A percentile compares a stretch with the other conserved stretches of the same genome.
phyloP scores from a whole-genome alignment of 345 rosid species.

The Citrus hindsii region DNA sequence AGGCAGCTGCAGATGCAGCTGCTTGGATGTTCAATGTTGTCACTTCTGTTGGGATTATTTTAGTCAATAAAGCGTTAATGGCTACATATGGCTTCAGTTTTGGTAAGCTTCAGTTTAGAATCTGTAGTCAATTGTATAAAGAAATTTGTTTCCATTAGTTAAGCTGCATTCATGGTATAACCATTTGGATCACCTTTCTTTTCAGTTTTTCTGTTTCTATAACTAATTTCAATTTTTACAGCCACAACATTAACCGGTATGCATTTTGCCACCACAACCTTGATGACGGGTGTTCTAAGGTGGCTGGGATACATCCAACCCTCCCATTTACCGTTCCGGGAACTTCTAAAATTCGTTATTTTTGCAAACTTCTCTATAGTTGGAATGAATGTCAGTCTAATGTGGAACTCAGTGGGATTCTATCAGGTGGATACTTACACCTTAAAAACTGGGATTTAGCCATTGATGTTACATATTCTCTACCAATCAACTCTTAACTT shows the following conservation, averaged over 20 bases:
- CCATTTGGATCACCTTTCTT: not conserved
- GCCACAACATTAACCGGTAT: constrained; percentile 96
- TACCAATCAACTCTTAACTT: not conserved
- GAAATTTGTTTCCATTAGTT: not conserved
- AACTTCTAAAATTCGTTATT: constrained; percentile 76
- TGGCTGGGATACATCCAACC: constrained; percentile 93
- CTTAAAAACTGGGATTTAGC: not conserved
- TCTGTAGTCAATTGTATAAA: not conserved
- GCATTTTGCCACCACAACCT: constrained; percentile 86
- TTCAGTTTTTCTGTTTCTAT: not conserved
- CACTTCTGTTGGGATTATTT: constrained; percentile 94
- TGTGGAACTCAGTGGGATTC: constrained; percentile 99
- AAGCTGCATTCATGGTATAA: not conserved
- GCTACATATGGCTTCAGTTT: constrained; percentile 96
- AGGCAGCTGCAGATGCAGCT: constrained; percentile 86
- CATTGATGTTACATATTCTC: constrained; percentile 11
- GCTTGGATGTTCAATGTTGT: constrained; percentile 99
- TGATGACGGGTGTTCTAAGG: constrained; percentile 68
- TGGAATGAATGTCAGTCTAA: constrained; percentile 97
- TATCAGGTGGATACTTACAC: constrained; percentile 61
- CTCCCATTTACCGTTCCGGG: constrained; percentile 78
- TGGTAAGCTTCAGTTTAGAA: constrained; percentile 39
- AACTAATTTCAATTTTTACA: constrained; percentile 32
- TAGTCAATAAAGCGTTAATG: constrained; percentile 96
- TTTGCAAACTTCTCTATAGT: constrained; percentile 94